Percentiles rank a stretch among this genome's conserved stretches.
These are phyloP conservation scores for Phytophthora crassamura DNA, from an alignment of 352 stramenopile species.

Conservation along the genomic window DNA sequence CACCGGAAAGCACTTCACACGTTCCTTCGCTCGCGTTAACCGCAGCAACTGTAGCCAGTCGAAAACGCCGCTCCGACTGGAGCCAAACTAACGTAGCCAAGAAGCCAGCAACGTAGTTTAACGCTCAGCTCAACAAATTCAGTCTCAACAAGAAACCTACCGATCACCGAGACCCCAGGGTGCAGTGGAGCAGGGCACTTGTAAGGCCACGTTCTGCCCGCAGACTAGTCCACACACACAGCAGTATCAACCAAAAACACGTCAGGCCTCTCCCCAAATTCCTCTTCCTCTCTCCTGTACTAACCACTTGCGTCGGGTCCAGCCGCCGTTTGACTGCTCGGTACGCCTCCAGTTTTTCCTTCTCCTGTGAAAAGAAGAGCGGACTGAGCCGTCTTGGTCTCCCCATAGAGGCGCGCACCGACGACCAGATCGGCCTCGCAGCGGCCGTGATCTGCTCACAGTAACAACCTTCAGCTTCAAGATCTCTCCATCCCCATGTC, in stretches of 20 bases:
- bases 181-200: conserved; percentile 19
- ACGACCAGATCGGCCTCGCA: conserved; percentile 76
- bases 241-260: conserved; percentile 1
- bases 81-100: conserved; percentile 41
- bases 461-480: background rate
- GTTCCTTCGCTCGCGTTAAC: conserved; percentile 33
- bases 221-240: conserved; percentile 19
- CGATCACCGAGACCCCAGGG: conserved; percentile 36
- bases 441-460: conserved; percentile 50
- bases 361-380: conserved; percentile 73
- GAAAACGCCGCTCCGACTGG: conserved; percentile 46
- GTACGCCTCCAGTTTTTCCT: conserved; percentile 69
- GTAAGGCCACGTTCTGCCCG: conserved; percentile 35
- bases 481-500: background rate
- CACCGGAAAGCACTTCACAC: conserved; percentile 44
- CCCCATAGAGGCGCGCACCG: conserved; percentile 78
- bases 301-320: conserved; percentile 23
- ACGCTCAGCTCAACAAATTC: no score
- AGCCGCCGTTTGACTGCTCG: conserved; percentile 49
- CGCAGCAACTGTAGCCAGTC: conserved; percentile 40
- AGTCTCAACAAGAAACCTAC: conserved; percentile 24
- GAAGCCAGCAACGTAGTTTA: background rate
- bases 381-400: conserved; percentile 69
- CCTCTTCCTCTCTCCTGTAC: background rate
- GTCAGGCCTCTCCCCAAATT: background rate